A percentile compares a stretch with the other conserved stretches of the same genome.
Evolutionary conservation across 2,329 filamentous ascomycete species (phyloP).

Genomic region (Coleophoma cylindrospora): DNA sequence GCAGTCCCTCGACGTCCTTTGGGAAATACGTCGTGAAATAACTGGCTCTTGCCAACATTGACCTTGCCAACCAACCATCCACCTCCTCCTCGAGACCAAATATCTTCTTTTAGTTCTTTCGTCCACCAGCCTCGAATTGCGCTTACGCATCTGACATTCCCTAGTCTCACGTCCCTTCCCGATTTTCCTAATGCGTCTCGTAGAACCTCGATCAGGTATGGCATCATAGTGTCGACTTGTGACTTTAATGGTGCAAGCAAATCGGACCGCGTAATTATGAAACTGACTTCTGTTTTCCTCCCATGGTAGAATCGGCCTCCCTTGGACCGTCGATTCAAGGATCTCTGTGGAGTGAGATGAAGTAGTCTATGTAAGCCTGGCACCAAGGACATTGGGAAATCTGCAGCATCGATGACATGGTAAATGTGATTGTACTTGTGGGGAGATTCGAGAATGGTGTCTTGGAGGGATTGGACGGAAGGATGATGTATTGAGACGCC

Average conservation of each 20-base stretch:
- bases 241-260: constrained; percentile 78
- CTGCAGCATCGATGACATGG: constrained; percentile 89
- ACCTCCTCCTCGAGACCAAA: constrained; percentile 77
- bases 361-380: constrained; percentile 69
- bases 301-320: constrained; percentile 60
- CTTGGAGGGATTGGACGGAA: constrained; percentile 71
- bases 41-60: constrained; percentile 92
- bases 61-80: constrained; percentile 98
- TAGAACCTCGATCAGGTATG: constrained; percentile 73
- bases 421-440: constrained; percentile 92
- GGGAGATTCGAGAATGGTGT: constrained; percentile 83
- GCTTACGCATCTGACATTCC: constrained; percentile 83
- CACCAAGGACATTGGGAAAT: constrained; percentile 92
- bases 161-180: constrained; percentile 70
- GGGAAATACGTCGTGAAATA: constrained; percentile 85
- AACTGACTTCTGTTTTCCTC: constrained; percentile 73
- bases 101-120: constrained; percentile 75
- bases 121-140: constrained; percentile 90
- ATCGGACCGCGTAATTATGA: constrained; percentile 87
- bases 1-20: constrained; percentile 47
- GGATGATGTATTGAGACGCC: constrained; percentile 75
- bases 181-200: constrained; percentile 67
- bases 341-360: constrained; percentile 67
- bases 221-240: constrained; percentile 81
- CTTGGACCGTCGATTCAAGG: constrained; percentile 73